Percentiles rank a stretch among this genome's conserved stretches.
Evolutionary conservation across 805 yeast species (phyloP).

Genomic region (Brettanomyces sp.): DNA sequence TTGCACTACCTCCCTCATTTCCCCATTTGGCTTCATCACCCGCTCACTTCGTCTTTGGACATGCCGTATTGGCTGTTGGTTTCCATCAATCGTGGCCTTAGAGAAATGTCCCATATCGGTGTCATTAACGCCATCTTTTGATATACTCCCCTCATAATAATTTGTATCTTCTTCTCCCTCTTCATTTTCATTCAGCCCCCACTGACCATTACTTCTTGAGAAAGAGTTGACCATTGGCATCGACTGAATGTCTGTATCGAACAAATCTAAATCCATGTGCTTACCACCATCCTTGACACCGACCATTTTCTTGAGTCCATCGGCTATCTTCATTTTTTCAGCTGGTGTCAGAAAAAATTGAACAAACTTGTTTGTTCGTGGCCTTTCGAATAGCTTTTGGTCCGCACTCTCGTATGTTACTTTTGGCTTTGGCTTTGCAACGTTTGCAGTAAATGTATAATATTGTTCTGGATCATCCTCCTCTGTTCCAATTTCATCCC

Average conservation of each 20-base stretch:
- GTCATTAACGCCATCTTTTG: not conserved
- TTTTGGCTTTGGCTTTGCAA: not conserved
- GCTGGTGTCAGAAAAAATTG: not conserved
- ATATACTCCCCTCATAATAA: not conserved
- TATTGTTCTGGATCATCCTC: constrained; percentile 1
- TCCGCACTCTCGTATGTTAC: not conserved
- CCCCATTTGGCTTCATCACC: not conserved
- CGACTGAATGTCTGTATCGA: constrained; percentile 11
- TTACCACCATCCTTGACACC: not conserved
- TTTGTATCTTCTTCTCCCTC: not conserved
- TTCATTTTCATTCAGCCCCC: constrained; percentile 9
- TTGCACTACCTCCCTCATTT: not conserved
- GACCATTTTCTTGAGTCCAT: not conserved
- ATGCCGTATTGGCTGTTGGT: not conserved
- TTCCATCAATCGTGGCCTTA: not conserved
- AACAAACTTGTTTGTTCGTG: not conserved
- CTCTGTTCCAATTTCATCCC: not conserved
- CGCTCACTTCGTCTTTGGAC: not conserved
- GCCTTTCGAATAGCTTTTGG: not conserved
- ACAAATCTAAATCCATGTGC: not conserved
- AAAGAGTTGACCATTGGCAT: constrained; percentile 18
- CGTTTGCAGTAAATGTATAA: not conserved
- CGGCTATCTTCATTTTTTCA: not conserved
- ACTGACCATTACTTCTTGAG: constrained; percentile 12
- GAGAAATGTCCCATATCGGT: not conserved